These are phyloP conservation scores for Nissolia schottii DNA, from an alignment of 306 rosid species.

Conservation along the genomic window DNA sequence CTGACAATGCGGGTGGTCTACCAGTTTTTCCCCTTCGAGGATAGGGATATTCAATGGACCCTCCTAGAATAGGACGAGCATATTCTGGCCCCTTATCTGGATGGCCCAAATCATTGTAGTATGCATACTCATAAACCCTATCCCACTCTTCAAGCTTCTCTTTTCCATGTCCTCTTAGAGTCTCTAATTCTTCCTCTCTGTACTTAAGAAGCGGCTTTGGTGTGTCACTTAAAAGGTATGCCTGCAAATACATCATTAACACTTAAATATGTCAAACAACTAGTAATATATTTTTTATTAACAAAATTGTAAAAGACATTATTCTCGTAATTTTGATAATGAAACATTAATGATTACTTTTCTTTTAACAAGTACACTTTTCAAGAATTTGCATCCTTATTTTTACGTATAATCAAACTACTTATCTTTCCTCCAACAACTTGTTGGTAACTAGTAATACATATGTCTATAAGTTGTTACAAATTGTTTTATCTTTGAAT, in stretches of 20 bases:
- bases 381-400: too few species aligned
- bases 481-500: too few species aligned
- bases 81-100: constrained; percentile 46
- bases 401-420: too few species aligned
- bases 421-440: too few species aligned
- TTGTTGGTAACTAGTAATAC: too few species aligned
- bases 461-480: too few species aligned
- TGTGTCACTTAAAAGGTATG: constrained; percentile 65
- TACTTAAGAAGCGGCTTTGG: constrained; percentile 53
- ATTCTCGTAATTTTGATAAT: too few species aligned
- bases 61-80: constrained; percentile 77
- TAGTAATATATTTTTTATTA: neutral
- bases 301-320: too few species aligned
- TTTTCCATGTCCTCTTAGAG: constrained; percentile 64
- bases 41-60: constrained; percentile 67
- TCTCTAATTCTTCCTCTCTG: constrained; percentile 63
- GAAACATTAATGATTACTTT: too few species aligned
- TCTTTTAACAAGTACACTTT: too few species aligned
- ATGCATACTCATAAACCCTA: constrained; percentile 76
- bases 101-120: constrained; percentile 60
- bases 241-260: constrained; percentile 32
- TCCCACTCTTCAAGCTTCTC: constrained; percentile 65
- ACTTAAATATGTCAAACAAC: neutral
- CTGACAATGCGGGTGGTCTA: constrained; percentile 46
- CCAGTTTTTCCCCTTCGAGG: constrained; percentile 87